Evolutionary conservation across 1,139 yeast genomes (phyloP).

Genomic region (Petasospora fabianii): DNA sequence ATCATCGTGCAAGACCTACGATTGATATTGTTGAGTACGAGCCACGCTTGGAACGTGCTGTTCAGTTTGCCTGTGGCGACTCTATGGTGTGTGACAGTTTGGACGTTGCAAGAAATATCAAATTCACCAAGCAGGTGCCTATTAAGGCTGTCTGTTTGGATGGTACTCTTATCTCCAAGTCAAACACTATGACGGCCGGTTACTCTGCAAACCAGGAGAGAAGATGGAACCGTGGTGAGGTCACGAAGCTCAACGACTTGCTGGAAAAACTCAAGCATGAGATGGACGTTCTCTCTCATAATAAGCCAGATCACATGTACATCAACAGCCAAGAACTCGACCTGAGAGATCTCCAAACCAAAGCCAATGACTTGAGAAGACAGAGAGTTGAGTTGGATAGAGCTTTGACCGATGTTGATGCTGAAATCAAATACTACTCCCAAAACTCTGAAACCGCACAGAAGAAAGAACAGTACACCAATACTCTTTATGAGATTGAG

Average conservation of each 20-base stretch:
- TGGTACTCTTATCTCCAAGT: slow-evolving; percentile 80
- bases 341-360: slow-evolving; percentile 49
- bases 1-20: slow-evolving; percentile 56
- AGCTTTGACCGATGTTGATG: slow-evolving; percentile 46
- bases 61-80: slow-evolving; percentile 77
- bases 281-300: slow-evolving; percentile 46
- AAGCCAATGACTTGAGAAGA: slow-evolving; percentile 48
- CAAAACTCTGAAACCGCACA: slow-evolving; percentile 33
- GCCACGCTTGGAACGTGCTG: slow-evolving; percentile 67
- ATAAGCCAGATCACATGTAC: slow-evolving; percentile 51
- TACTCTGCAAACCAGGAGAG: slow-evolving; percentile 36
- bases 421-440: slow-evolving; percentile 53
- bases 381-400: slow-evolving; percentile 49
- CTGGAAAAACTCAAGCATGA: slow-evolving; percentile 61
- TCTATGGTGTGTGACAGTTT: slow-evolving; percentile 76
- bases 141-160: slow-evolving; percentile 77
- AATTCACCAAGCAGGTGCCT: slow-evolving; percentile 61
- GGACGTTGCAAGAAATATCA: slow-evolving; percentile 63
- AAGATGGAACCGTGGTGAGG: slow-evolving; percentile 77
- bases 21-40: slow-evolving; percentile 74
- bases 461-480: slow-evolving; percentile 29
- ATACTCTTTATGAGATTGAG: slow-evolving; percentile 22
- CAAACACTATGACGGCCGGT: slow-evolving; percentile 96
- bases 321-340: slow-evolving; percentile 60
- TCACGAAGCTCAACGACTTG: slow-evolving; percentile 49